phyloP scores from a whole-genome alignment of 1,284 basidiomycete genomes.

The Stereum hirsutum region DNA sequence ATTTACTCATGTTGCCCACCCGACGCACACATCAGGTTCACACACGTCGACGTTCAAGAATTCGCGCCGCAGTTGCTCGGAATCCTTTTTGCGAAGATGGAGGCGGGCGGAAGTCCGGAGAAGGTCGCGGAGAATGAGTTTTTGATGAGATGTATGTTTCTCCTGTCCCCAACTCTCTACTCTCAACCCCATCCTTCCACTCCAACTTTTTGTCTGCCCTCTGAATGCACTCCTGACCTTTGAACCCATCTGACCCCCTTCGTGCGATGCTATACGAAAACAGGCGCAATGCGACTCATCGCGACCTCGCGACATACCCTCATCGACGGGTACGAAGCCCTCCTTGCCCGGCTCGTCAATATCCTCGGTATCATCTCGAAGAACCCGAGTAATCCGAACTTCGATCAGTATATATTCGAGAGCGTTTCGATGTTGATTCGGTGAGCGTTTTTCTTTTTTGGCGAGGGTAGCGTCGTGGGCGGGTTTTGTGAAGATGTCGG shows the following conservation, averaged over 20 bases:
- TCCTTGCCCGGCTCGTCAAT: slow-evolving; percentile 67
- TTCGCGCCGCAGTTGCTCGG: slow-evolving; percentile 72
- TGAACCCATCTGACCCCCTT: slow-evolving; percentile 3
- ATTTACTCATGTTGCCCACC: neutral
- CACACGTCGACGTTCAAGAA: slow-evolving; percentile 79
- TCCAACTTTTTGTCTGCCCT: too few relatives aligned
- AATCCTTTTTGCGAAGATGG: slow-evolving; percentile 77
- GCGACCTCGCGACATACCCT: slow-evolving; percentile 81
- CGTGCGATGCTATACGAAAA: too few relatives aligned
- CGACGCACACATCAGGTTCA: slow-evolving; percentile 48
- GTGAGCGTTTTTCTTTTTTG: slow-evolving; percentile 37
- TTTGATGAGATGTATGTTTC: slow-evolving; percentile 84
- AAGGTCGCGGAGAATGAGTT: slow-evolving; percentile 98
- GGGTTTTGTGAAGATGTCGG: too few relatives aligned
- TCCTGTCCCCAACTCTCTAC: too few relatives aligned
- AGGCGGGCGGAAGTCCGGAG: slow-evolving; percentile 77
- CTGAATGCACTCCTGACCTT: too few relatives aligned
- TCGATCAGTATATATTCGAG: slow-evolving; percentile 98
- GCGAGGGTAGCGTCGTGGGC: too few relatives aligned
- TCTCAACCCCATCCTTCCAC: too few relatives aligned
- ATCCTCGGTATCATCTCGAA: slow-evolving; percentile 86
- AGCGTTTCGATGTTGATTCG: slow-evolving; percentile 87
- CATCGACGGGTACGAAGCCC: slow-evolving; percentile 56
- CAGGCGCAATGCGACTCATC: slow-evolving; percentile 90
- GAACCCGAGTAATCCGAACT: slow-evolving; percentile 96